These are phyloP conservation scores for Castanea mollissima DNA, from an alignment of 306 rosid species.

Conservation along the genomic window DNA sequence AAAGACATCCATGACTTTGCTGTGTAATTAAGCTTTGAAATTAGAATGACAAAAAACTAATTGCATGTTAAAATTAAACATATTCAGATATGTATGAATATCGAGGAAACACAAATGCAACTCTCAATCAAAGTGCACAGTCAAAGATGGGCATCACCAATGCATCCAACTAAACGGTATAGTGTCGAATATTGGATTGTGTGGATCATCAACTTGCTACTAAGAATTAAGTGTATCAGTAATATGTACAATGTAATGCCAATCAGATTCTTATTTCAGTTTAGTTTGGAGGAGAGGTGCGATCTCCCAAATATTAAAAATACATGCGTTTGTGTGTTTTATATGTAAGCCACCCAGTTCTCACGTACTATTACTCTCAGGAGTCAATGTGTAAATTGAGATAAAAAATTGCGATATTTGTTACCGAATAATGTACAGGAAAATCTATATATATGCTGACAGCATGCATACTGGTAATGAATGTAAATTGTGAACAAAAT, in stretches of 20 bases:
- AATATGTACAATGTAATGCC: neutral
- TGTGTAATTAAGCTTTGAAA: conserved; percentile 28
- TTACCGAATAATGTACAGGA: neutral
- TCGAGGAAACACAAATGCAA: neutral
- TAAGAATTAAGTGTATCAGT: neutral
- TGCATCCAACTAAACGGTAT: neutral
- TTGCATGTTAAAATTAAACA: conserved; percentile 4
- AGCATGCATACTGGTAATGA: neutral
- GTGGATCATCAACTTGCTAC: neutral
- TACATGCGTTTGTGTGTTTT: neutral
- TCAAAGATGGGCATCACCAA: neutral
- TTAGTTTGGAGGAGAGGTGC: neutral
- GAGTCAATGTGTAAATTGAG: neutral
- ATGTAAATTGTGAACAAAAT: neutral
- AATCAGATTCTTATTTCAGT: neutral
- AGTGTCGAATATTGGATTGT: neutral
- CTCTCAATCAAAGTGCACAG: neutral
- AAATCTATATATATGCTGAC: neutral
- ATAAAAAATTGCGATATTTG: neutral
- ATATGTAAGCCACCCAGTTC: neutral
- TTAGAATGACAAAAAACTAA: conserved; percentile 3
- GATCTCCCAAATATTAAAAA: neutral
- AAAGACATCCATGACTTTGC: conserved; percentile 99
- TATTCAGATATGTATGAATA: neutral
- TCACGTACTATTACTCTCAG: neutral